Conservation (phyloP, 257 asterid genomes). For the Prunella vulgaris region DNA sequence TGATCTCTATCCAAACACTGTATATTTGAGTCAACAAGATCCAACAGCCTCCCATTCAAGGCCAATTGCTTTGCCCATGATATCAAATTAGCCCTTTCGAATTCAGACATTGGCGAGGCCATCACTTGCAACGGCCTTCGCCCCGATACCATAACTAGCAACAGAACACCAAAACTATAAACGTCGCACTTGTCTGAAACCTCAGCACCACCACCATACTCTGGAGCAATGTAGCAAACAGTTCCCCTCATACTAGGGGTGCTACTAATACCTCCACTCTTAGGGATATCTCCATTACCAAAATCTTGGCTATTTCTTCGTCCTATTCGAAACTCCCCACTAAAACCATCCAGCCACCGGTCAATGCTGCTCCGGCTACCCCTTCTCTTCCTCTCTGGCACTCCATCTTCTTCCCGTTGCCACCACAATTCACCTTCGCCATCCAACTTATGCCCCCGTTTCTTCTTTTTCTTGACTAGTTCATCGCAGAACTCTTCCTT, state of each 20-base stretch:
- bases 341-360: slow-evolving; percentile 77
- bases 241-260: slow-evolving; percentile 99
- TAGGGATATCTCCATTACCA: slow-evolving; percentile 64
- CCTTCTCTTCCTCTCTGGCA: slow-evolving; percentile 50
- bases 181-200: slow-evolving; percentile 81
- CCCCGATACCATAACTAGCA: slow-evolving; percentile 75
- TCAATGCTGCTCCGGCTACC: slow-evolving; percentile 66
- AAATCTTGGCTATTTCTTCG: slow-evolving; percentile 73
- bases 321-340: slow-evolving; percentile 74
- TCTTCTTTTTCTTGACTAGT: slow-evolving; percentile 68
- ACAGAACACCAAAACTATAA: slow-evolving; percentile 81
- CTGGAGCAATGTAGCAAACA: slow-evolving; percentile 88
- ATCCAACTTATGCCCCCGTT: slow-evolving; percentile 28
- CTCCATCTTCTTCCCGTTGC: slow-evolving; percentile 66
- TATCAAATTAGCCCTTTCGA: slow-evolving; percentile 81
- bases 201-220: slow-evolving; percentile 64
- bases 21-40: slow-evolving; percentile 70
- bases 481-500: slow-evolving; percentile 93
- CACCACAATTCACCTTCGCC: slow-evolving; percentile 64
- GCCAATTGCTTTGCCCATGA: slow-evolving; percentile 95
- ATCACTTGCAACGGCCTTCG: slow-evolving; percentile 90
- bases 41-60: slow-evolving; percentile 60
- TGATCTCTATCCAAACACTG: slow-evolving; percentile 50
- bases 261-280: slow-evolving; percentile 91
- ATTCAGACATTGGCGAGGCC: slow-evolving; percentile 91